A percentile compares a stretch with the other conserved stretches of the same genome.
phyloP scores from a whole-genome alignment of 805 yeast genomes.

The Torulaspora gathmanii region DNA sequence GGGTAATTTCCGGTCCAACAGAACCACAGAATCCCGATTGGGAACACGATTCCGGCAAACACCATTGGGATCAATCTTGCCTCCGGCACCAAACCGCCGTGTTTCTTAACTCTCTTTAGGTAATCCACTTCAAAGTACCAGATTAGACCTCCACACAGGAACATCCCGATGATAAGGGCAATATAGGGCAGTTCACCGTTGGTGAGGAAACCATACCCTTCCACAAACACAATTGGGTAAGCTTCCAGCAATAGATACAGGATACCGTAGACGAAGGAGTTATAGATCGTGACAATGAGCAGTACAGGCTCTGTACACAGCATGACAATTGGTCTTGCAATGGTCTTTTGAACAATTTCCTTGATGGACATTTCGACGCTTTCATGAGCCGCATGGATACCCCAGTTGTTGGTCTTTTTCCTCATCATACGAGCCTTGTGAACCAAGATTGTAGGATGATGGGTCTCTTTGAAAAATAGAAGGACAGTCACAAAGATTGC shows the following conservation, averaged over 20 bases:
- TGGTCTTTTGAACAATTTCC: conserved; percentile 58
- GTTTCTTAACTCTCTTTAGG: conserved; percentile 42
- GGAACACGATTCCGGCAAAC: conserved; percentile 63
- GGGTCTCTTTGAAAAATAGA: conserved; percentile 55
- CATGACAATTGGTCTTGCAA: conserved; percentile 67
- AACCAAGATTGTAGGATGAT: conserved; percentile 61
- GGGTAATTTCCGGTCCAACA: conserved; percentile 83
- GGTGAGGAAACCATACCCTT: conserved; percentile 51
- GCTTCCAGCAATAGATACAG: conserved; percentile 70
- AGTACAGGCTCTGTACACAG: conserved; percentile 66
- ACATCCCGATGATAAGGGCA: conserved; percentile 65
- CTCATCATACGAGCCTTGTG: conserved; percentile 60
- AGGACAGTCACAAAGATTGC: conserved; percentile 38
- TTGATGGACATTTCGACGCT: conserved; percentile 49
- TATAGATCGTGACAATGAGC: conserved; percentile 62
- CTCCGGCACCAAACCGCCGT: conserved; percentile 67
- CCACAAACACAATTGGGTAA: conserved; percentile 63
- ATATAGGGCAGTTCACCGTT: conserved; percentile 70
- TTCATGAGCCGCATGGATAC: conserved; percentile 74
- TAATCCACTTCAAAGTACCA: conserved; percentile 51
- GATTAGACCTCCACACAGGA: conserved; percentile 53
- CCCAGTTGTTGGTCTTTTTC: conserved; percentile 73
- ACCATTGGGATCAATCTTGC: conserved; percentile 75
- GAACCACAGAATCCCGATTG: conserved; percentile 79
- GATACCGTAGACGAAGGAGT: conserved; percentile 76